A percentile compares a stretch with the other conserved stretches of the same genome.
These are phyloP conservation scores for Clausena lansium DNA, from an alignment of 345 rosid genomes.

Conservation along the genomic window DNA sequence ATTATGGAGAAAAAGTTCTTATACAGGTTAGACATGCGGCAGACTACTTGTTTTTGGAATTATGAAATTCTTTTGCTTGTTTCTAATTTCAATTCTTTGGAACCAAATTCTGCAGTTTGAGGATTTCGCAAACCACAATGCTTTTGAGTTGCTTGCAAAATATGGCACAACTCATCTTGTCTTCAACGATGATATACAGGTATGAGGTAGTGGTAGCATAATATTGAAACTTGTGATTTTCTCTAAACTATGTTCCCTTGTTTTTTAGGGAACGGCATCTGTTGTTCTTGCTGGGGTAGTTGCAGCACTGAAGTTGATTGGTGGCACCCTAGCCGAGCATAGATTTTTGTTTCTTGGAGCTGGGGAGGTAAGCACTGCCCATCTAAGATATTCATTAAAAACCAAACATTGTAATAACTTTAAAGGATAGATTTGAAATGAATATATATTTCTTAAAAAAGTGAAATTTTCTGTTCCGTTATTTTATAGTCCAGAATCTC, in stretches of 20 bases:
- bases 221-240: neutral
- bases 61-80: neutral
- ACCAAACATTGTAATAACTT: neutral
- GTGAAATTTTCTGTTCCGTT: neutral
- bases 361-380: conserved; percentile 65
- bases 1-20: conserved; percentile 87
- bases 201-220: conserved; percentile 9
- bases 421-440: neutral
- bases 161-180: conserved; percentile 81
- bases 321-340: conserved; percentile 68
- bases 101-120: conserved; percentile 60
- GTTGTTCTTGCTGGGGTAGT: conserved; percentile 91
- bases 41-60: neutral
- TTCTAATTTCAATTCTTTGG: conserved; percentile 1
- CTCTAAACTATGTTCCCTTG: neutral
- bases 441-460: neutral
- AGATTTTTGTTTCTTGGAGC: conserved; percentile 94
- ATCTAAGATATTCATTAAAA: neutral
- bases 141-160: conserved; percentile 74
- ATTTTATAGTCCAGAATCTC: neutral
- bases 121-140: conserved; percentile 98
- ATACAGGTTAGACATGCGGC: conserved; percentile 51
- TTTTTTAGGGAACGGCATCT: conserved; percentile 81
- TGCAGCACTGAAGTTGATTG: conserved; percentile 68
- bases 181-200: conserved; percentile 98